Evolutionary conservation across 23 red algal genomes (phyloP).

Genomic region (Gracilaria vermiculophylla): DNA sequence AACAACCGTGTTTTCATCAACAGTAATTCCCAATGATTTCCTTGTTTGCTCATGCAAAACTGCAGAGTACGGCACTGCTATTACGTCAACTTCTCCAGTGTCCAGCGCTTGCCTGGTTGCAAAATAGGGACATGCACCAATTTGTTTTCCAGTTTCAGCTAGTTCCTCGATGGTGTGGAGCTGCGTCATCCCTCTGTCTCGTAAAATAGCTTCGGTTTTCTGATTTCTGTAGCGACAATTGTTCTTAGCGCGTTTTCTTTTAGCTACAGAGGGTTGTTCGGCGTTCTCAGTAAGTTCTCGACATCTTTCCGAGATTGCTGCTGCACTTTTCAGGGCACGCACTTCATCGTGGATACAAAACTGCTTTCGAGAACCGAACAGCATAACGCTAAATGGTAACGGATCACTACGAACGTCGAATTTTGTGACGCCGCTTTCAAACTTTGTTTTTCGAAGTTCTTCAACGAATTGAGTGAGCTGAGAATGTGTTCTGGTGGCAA

Average conservation of each 20-base stretch:
- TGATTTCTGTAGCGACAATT: conserved; percentile 30
- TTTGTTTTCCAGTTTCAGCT: conserved; percentile 16
- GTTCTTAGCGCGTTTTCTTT: conserved; percentile 30
- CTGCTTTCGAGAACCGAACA: conserved; percentile 82
- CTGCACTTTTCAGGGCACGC: conserved; percentile 43
- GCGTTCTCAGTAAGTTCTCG: conserved; percentile 61
- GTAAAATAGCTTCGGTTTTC: conserved; percentile 37
- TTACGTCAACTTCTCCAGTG: conserved; percentile 63
- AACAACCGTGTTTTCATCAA: conserved; percentile 68
- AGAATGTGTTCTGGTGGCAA: conserved; percentile 85
- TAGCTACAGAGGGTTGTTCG: neutral
- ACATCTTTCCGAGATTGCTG: conserved; percentile 93
- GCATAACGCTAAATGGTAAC: conserved; percentile 48
- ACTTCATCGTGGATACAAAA: conserved; percentile 93
- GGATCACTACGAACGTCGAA: neutral
- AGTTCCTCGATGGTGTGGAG: conserved; percentile 84
- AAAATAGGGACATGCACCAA: conserved; percentile 89
- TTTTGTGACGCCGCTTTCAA: neutral
- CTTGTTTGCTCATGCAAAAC: conserved; percentile 84
- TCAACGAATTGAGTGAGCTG: conserved; percentile 87
- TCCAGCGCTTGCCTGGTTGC: conserved; percentile 60
- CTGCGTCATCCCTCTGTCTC: conserved; percentile 26
- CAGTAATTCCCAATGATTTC: conserved; percentile 54
- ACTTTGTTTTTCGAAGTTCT: conserved; percentile 76
- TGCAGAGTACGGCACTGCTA: conserved; percentile 87